phyloP scores from a whole-genome alignment of 805 yeast species.

The Metschnikowia corniflorae region DNA sequence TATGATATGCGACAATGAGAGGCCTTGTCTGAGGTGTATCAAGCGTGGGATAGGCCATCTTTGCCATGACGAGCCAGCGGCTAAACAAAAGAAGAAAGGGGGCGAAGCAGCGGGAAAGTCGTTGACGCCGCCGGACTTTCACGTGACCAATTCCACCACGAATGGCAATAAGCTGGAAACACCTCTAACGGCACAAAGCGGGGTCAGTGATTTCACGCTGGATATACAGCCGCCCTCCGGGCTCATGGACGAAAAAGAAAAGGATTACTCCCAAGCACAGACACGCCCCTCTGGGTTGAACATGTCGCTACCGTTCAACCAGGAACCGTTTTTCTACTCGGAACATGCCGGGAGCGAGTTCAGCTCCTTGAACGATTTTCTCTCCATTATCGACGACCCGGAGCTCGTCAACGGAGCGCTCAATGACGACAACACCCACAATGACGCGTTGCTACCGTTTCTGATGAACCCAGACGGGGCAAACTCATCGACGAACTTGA shows the following conservation, averaged over 20 bases:
- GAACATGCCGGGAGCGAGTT: slow-evolving; percentile 94
- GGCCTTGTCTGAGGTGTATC: slow-evolving; percentile 79
- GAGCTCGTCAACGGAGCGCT: slow-evolving; percentile 52
- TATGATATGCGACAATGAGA: slow-evolving; percentile 81
- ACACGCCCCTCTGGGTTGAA: slow-evolving; percentile 28
- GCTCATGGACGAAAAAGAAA: background rate
- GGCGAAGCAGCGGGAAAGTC: slow-evolving; percentile 15
- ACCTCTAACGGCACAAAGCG: background rate
- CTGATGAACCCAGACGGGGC: slow-evolving; percentile 11
- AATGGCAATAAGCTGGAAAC: slow-evolving; percentile 1
- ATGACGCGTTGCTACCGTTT: slow-evolving; percentile 17
- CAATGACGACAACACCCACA: slow-evolving; percentile 18
- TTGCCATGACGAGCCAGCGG: slow-evolving; percentile 70
- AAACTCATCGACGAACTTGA: slow-evolving; percentile 13
- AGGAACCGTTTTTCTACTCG: slow-evolving; percentile 78
- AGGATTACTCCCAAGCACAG: background rate
- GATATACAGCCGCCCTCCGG: background rate
- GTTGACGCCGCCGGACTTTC: slow-evolving; percentile 1
- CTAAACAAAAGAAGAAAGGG: slow-evolving; percentile 36
- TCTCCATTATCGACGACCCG: slow-evolving; percentile 87
- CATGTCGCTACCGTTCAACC: slow-evolving; percentile 45
- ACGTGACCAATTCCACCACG: background rate
- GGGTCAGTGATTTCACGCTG: no score
- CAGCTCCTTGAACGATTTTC: slow-evolving; percentile 81
- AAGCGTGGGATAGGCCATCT: slow-evolving; percentile 85